Conservation (phyloP, 495 filamentous ascomycete species). For the Penicillium maclennaniae region DNA sequence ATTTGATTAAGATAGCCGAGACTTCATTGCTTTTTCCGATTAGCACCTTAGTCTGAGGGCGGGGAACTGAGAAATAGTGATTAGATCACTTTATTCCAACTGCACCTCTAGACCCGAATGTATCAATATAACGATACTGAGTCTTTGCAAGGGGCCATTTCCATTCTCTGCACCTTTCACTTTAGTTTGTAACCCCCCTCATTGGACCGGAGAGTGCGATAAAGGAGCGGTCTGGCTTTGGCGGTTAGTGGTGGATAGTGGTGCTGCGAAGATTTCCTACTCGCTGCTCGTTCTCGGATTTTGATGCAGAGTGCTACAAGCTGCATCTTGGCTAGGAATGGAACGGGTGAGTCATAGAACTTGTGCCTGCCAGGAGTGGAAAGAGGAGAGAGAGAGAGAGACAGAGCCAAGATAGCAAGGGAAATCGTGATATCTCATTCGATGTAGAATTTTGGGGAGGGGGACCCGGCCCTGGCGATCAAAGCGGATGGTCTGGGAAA, state of each 20-base stretch:
- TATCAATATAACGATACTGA: not conserved
- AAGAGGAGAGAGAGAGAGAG: not conserved
- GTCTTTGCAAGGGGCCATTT: not conserved
- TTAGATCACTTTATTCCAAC: constrained; percentile 16
- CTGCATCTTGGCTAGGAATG: not conserved
- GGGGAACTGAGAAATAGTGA: constrained; percentile 10
- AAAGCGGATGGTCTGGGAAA: not conserved
- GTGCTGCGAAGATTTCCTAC: not conserved
- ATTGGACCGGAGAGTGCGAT: not conserved
- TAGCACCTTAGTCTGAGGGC: constrained; percentile 4
- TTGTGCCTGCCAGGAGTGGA: not conserved
- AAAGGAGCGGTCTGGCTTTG: constrained; percentile 12
- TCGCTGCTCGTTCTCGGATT: not conserved
- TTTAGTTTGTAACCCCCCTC: not conserved
- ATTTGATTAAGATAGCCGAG: not conserved
- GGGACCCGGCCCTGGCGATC: not conserved
- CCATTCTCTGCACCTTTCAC: not conserved
- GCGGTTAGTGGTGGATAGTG: not conserved
- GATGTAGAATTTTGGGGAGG: not conserved
- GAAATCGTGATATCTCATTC: constrained; percentile 13
- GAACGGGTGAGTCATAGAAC: no score
- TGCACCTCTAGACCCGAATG: not conserved
- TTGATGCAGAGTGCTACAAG: not conserved
- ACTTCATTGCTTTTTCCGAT: constrained; percentile 17
- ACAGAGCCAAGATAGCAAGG: not conserved